Percentiles rank a stretch among this genome's conserved stretches.
phyloP scores from a whole-genome alignment of 1,139 yeast genomes.

The Arxiozyma telluris region DNA sequence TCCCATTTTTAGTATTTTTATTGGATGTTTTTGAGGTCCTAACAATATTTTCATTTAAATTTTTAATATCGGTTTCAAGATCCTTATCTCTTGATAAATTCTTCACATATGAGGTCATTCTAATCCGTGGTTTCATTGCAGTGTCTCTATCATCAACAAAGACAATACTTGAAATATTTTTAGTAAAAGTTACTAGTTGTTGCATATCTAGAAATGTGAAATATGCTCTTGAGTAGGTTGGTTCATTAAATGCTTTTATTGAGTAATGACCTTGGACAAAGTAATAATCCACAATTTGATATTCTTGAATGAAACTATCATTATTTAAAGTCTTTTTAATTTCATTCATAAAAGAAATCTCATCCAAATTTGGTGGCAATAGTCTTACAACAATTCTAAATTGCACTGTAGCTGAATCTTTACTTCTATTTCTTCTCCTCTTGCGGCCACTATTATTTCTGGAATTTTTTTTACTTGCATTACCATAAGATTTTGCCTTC shows the following conservation, averaged over 20 bases:
- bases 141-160: conserved; percentile 26
- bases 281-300: conserved; percentile 17
- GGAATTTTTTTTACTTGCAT: conserved; percentile 1
- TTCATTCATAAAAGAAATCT: conserved; percentile 18
- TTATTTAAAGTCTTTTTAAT: conserved; percentile 9
- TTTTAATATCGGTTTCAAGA: too few species aligned
- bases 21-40: not conserved
- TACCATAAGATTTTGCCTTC: not conserved
- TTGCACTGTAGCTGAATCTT: conserved; percentile 8
- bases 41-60: too few species aligned
- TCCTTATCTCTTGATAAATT: conserved; percentile 6
- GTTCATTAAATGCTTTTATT: conserved; percentile 23
- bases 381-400: conserved; percentile 25
- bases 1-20: conserved; percentile 5
- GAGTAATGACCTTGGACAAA: conserved; percentile 24
- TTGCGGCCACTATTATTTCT: conserved; percentile 1
- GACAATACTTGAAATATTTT: conserved; percentile 10
- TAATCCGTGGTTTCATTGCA: conserved; percentile 16
- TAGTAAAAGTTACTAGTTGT: conserved; percentile 12
- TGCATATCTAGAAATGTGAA: conserved; percentile 18
- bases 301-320: conserved; percentile 6
- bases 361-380: conserved; percentile 28
- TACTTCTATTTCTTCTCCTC: conserved; percentile 10
- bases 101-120: conserved; percentile 22
- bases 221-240: conserved; percentile 28